Evolutionary conservation across 2,329 filamentous ascomycete species (phyloP), one percentile per base, ranked within the genome.

Genomic region (Diplocarpon mali): DNA sequence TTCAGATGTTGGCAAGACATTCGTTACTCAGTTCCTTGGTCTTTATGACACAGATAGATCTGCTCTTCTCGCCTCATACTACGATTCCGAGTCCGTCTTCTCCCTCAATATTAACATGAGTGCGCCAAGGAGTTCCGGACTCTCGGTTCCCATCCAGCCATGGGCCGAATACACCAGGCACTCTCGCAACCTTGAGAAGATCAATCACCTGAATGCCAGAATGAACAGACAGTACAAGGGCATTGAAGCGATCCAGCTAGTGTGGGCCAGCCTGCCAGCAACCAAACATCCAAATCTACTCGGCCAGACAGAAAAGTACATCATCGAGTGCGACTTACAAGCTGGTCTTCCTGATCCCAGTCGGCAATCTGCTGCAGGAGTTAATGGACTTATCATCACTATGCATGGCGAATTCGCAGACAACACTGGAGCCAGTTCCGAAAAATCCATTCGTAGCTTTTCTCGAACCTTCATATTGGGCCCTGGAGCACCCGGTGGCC

Each of bases 391-490:
- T 52, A 73, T 85, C 40, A 75, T 93, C 53, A 81, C 75, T 7
- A 72, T 90, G n/a, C 84, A 92, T 56, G 85, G 87, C 50, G 84
- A 90, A 57, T 93, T 87, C 48, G 80, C 90, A 39, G 88, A 95
- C 60, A 68, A 80, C 14, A 76, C 84, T 53, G 62, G 67, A 3
- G 64, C 64, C 13, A 73, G 71, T 16, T 68, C 72, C 38, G 71
- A 74, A 36, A 73, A 73, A 35, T 71, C 77, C 31, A 76, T 80
- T 54, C 80, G 87, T 48, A 87, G 83, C 61, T 94, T 94, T 63
- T 86, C 88, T 43, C 79, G 88, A 40, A 83, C 78, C 0, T 87
- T 93, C 60, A 68, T 89, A 34, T 71, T 94, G 14, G 85, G 85
- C 0, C 86, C 87, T 1, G 85, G 84, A 28, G 72, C 72, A 29